Conservation (phyloP, 2,329 filamentous ascomycete genomes). For the Cytospora piceicola region DNA sequence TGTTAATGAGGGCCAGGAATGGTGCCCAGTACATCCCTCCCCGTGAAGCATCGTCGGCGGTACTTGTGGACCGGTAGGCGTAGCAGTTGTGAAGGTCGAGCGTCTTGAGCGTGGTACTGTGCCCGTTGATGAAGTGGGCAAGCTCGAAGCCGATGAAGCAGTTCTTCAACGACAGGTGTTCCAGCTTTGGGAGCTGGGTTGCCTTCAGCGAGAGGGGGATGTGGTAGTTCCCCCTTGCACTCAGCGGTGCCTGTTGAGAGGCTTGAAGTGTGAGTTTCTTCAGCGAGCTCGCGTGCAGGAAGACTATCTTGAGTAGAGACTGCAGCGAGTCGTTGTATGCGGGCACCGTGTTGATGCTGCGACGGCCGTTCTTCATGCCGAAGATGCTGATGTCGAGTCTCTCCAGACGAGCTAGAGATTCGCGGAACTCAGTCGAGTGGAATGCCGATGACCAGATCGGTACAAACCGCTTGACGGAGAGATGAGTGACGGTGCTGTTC, state of each 20-base stretch:
- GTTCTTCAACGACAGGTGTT: slow-evolving; percentile 26
- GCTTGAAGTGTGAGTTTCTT: slow-evolving; percentile 25
- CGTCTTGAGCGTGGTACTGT: slow-evolving; percentile 15
- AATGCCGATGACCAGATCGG: slow-evolving; percentile 28
- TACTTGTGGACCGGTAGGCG: slow-evolving; percentile 21
- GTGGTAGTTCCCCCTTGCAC: slow-evolving; percentile 27
- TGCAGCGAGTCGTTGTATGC: slow-evolving; percentile 28
- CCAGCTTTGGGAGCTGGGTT: slow-evolving; percentile 26
- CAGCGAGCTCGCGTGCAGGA: slow-evolving; percentile 27
- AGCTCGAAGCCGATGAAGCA: slow-evolving; percentile 31
- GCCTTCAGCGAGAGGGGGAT: slow-evolving; percentile 29
- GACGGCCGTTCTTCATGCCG: slow-evolving; percentile 26
- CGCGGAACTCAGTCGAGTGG: slow-evolving; percentile 20
- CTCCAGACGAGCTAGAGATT: slow-evolving; percentile 21
- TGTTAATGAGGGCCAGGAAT: slow-evolving; percentile 25
- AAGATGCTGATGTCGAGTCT: slow-evolving; percentile 24
- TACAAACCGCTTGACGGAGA: slow-evolving; percentile 23
- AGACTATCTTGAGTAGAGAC: slow-evolving; percentile 28
- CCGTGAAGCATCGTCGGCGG: slow-evolving; percentile 1
- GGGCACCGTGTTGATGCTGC: slow-evolving; percentile 29
- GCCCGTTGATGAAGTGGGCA: slow-evolving; percentile 30
- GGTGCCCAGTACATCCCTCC: slow-evolving; percentile 28
- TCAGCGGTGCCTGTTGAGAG: slow-evolving; percentile 27
- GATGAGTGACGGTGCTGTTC: slow-evolving; percentile 23
- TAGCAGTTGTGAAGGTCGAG: slow-evolving; percentile 30